phyloP scores from a whole-genome alignment of 1,284 basidiomycete species.

The Puccinia novopanici region DNA sequence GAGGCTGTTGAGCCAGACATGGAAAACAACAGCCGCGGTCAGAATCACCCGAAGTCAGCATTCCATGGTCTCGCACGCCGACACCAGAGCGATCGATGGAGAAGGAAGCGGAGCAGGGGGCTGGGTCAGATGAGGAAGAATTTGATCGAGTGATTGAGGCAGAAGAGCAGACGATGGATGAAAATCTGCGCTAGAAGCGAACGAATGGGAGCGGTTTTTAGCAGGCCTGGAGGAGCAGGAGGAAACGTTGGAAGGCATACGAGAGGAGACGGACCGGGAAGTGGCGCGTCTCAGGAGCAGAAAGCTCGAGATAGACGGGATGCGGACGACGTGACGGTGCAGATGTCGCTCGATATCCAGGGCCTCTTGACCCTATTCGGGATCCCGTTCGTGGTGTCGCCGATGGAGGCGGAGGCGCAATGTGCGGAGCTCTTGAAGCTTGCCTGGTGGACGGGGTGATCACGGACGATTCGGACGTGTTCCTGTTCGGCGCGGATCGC shows the following conservation, averaged over 20 bases:
- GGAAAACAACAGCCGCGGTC: neutral
- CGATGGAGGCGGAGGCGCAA: constrained; percentile 99
- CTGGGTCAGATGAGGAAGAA: constrained; percentile 38
- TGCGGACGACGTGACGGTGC: constrained; percentile 41
- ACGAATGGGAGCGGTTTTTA: constrained; percentile 40
- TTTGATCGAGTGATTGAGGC: constrained; percentile 36
- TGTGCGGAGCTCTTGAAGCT: constrained; percentile 87
- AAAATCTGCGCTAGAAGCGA: constrained; percentile 27
- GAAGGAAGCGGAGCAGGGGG: neutral
- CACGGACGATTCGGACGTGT: constrained; percentile 98
- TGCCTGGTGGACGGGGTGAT: constrained; percentile 92
- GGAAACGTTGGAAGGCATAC: constrained; percentile 25
- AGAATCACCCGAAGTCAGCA: constrained; percentile 6
- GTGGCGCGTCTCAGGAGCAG: constrained; percentile 27
- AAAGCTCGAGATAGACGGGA: constrained; percentile 42
- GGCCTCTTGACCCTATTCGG: constrained; percentile 80
- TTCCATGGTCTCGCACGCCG: constrained; percentile 45
- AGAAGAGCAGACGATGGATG: constrained; percentile 28
- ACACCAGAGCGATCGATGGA: constrained; percentile 9
- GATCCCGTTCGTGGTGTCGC: constrained; percentile 96
- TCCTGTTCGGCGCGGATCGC: constrained; percentile 80
- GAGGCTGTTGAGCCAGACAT: neutral
- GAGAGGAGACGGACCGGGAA: constrained; percentile 33
- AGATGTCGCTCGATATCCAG: constrained; percentile 47
- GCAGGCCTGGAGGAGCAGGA: constrained; percentile 32